Evolutionary conservation across 768 basidiomycete species (phyloP), one percentile per base, ranked within the genome.

Genomic region (Mycena galopus): DNA sequence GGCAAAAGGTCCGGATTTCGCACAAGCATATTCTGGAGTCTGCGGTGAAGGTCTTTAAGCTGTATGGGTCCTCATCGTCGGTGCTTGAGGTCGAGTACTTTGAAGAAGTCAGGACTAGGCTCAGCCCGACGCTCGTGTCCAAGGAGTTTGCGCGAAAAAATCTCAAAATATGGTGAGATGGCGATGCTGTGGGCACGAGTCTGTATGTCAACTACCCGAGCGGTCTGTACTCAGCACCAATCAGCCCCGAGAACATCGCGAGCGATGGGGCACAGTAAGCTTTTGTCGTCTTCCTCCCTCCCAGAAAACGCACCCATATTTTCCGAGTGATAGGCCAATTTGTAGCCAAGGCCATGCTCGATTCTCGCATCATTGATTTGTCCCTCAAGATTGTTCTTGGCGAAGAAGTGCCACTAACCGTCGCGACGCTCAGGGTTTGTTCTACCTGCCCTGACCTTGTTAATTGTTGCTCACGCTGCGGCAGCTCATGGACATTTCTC

Each of bases 61-160:
- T 99, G 60, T 99, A 98, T 77, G 98, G 98, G 1, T 95, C 95
- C 0, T 96, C 95, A 2, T 94, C 94, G 5, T 96, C 96, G 0
- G 91, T 98, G 25, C 88, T 99, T 50, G 98, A 99, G 80, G 96
- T 99, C 61, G 97, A 99, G 84, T 99, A 98, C 84, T 98, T 98
- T 78, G 96, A 98, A 78, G 98, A 99, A 85, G 97, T 98, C 58
- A 98, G 98, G 23, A 99, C 97, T 10, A 98, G 98, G 23, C 86
- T 99, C 14, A 98, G 98, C 3, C 98, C 98, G 9, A 99, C 98
- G 29, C 87, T 99, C 60, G 98, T 96, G 10, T 97, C 95, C 51
- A 94, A 92, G 77, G 98, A 98, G 81, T 99, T 99, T 80, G 96
- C 96, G 0, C 86, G 95, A 65, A 90, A 93, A 77, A 91, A 94